These are phyloP conservation scores for Podospora anserina DNA, from an alignment of 495 filamentous ascomycete species.

Conservation along the genomic window DNA sequence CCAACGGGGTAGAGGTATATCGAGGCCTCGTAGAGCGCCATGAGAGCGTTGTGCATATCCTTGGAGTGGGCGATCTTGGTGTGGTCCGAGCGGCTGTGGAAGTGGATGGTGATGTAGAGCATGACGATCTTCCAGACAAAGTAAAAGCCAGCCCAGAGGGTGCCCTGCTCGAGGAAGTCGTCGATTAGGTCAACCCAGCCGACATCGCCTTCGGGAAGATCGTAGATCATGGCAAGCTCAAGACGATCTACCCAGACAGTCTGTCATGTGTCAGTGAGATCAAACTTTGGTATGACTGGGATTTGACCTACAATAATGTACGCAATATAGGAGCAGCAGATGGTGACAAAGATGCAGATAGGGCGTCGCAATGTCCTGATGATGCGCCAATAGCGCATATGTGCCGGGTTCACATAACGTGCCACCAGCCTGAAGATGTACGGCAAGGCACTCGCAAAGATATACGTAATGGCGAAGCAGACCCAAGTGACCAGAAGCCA, in stretches of 20 bases:
- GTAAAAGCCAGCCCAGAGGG: slow-evolving; percentile 46
- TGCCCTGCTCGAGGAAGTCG: slow-evolving; percentile 27
- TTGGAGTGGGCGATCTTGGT: slow-evolving; percentile 66
- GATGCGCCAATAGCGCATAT: slow-evolving; percentile 31
- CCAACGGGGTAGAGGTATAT: slow-evolving; percentile 32
- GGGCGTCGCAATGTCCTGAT: slow-evolving; percentile 25
- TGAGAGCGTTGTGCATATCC: slow-evolving; percentile 62
- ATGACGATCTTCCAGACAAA: slow-evolving; percentile 66
- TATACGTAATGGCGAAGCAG: slow-evolving; percentile 16
- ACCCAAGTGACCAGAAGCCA: slow-evolving; percentile 29
- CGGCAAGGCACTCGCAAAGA: slow-evolving; percentile 22
- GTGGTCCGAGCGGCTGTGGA: slow-evolving; percentile 71
- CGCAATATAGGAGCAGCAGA: slow-evolving; percentile 16
- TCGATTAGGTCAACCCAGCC: slow-evolving; percentile 21
- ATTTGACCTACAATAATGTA: slow-evolving; percentile 16
- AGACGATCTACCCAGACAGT: slow-evolving; percentile 13
- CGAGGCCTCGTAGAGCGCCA: slow-evolving; percentile 71
- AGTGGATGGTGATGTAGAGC: slow-evolving; percentile 78
- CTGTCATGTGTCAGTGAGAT: slow-evolving; percentile 1
- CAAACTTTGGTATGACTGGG: not conserved
- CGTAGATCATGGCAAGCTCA: slow-evolving; percentile 12
- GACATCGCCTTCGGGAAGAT: not conserved
- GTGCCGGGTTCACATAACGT: slow-evolving; percentile 30
- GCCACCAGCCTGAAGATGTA: slow-evolving; percentile 30
- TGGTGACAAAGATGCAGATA: slow-evolving; percentile 19